Evolutionary conservation across 2,329 filamentous ascomycete species (phyloP), one percentile per base, ranked within the genome.

Genomic region (Fusarium sp.): DNA sequence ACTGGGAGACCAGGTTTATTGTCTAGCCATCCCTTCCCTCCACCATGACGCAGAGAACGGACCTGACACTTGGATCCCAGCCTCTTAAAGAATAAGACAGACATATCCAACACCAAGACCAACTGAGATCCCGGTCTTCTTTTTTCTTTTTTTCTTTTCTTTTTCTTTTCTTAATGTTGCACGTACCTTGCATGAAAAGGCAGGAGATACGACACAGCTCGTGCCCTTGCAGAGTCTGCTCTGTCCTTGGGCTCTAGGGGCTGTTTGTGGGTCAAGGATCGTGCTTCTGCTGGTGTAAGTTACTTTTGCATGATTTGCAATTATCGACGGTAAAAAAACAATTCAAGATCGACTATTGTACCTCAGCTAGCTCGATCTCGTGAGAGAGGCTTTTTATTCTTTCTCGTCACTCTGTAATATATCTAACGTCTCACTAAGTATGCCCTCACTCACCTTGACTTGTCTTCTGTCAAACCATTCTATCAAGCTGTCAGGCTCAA

Each of bases 161-260:
- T 21, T 21, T 45, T 39, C 30, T 16, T 18, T 19, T 51, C 41
- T 19, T 34, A 28, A 43, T 31, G 63, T 54, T 45, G 48, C 54
- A 52, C 50, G 67, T 71, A 50, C 67, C 67, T 70, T 70, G 52
- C 67, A 71, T 69, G 51, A 70, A 31, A 48, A 48, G 62, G 50
- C 51, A 43, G 55, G 39, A 60, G 53, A 48, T 54, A 65, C 44
- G 44, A 45, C 31, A 30, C 26, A 49, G 45, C 45, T 63, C 55
- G 42, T 45, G 54, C 59, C 67, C 54, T 56, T 67, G 58, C 59
- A 65, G 49, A 45, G 41, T 28, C 23, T 48, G 49, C 4, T 23
- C 11, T 39, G 7, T 25, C 3, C 25, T 18, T 39, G 14, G 11
- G 25, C 23, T 26, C 7, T 11, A 37, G 34, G 31, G 23, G 23